Evolutionary conservation across 2,329 filamentous ascomycete species (phyloP).

Genomic region (Lasiodiplodia citricola): DNA sequence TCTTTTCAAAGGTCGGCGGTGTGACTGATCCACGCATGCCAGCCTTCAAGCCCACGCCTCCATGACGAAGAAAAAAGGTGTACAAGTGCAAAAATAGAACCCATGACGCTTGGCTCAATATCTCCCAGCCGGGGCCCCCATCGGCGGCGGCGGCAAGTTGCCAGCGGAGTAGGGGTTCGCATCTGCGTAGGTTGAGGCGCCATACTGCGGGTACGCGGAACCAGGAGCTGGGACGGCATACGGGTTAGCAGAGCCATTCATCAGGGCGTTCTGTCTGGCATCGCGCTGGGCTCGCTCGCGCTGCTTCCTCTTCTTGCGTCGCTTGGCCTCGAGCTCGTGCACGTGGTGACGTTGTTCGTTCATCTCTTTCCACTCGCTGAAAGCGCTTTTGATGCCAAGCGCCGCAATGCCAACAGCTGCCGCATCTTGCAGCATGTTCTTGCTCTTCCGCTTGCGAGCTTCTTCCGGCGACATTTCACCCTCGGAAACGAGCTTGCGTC

Average conservation of each 20-base stretch:
- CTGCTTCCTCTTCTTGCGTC: constrained; percentile 52
- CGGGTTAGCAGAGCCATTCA: constrained; percentile 40
- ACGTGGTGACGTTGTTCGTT: constrained; percentile 64
- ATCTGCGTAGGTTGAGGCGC: constrained; percentile 51
- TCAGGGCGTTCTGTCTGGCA: constrained; percentile 47
- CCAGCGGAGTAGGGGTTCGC: constrained; percentile 51
- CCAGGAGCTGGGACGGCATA: constrained; percentile 42
- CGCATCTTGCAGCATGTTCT: constrained; percentile 67
- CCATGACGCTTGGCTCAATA: constrained; percentile 4
- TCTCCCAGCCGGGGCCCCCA: constrained; percentile 34
- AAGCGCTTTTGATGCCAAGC: constrained; percentile 69
- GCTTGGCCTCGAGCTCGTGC: constrained; percentile 59
- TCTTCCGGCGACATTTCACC: constrained; percentile 68
- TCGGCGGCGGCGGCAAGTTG: constrained; percentile 45
- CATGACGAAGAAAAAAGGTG: not conserved
- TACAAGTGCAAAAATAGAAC: not conserved
- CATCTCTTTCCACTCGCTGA: constrained; percentile 71
- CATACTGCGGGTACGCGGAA: constrained; percentile 38
- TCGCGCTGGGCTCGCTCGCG: constrained; percentile 49
- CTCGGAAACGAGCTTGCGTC: constrained; percentile 64
- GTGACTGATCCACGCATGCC: constrained; percentile 1
- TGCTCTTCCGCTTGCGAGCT: constrained; percentile 66
- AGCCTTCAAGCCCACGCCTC: constrained; percentile 12
- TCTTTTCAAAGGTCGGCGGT: not conserved
- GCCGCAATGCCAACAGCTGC: constrained; percentile 71